Base-by-base conservation (phyloP, 1,284 basidiomycete genomes). In the Microbotryomycetes sp. region DNA sequence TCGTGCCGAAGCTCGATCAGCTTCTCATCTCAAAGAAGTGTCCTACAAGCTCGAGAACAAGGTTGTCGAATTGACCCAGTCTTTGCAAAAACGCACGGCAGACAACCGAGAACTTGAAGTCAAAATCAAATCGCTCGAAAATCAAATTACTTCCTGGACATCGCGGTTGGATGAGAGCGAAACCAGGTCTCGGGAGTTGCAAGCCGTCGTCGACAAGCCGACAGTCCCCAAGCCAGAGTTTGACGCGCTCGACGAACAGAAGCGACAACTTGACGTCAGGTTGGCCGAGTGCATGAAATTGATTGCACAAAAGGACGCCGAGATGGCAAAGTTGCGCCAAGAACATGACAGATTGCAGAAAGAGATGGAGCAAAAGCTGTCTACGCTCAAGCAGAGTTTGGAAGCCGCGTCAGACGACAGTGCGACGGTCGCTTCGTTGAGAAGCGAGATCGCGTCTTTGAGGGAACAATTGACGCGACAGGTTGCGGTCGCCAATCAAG, bases 31-130 rank as follows among this genome's bases (percentile, higher is more conserved):
- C 83, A 97, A 98, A 78, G 96, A 98, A 78, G 97, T 97, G 68
- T 97, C 96, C 0, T 98, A 97, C 76, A 86, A 85, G 71, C 82
- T 99, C 63, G 96, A 99, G 79, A 98, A 98, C 82, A 99, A 98
- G 79, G 96, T 98, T 52, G 91, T 99, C 62, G 94, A 98, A 75
- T 87, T 99, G 70, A 98, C 96, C 0, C 96, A 98, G 75, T 85
- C 80, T n/a, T 81, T 98, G 18, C 96, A 98, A 76, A 87, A 83
- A 73, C 85, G 94, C 46, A 93, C 87, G 9, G 83, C 84, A 66
- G 94, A 98, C 79, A 94, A 91, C 80, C 94, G 91, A 77, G 86
- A 86, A 63, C 79, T 98, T 45, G 85, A 88, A 67, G 78, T 77
- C 29, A 85, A 86, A 72, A 80, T 98, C 45, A 76, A 79, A 23